Base-by-base conservation (phyloP, 2,329 filamentous ascomycete genomes). In the Fusarium paranaense region DNA sequence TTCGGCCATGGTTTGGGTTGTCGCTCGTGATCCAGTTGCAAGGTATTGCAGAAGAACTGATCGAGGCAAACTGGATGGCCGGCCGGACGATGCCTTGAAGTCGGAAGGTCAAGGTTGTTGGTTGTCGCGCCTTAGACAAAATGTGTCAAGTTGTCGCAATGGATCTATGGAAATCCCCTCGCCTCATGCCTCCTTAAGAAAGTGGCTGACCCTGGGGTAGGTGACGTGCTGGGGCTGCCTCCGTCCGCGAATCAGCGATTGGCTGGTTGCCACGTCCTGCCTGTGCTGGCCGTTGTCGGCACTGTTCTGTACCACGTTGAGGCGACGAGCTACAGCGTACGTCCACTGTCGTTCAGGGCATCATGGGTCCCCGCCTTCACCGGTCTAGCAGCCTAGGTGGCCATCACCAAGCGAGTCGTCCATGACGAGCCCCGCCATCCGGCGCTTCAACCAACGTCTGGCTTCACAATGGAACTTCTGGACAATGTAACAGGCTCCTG, bases 1-100 rank as follows among this genome's bases (percentile, higher is more conserved):
- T 62, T 80, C 77, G 45, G 79, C 73, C 79, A 81, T 81, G 27
- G 66, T 65, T 50, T 50, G 22, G 66, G 62, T 62, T 70, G 62
- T 65, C 62, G 67, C 60, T 63, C 59, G 59, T 62, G 56, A 59
- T 66, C 64, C 50, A 69, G 52, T 16, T 37, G 57, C 30, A 40
- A 40, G 38, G 4, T 45, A 8, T 52, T 54, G 33, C 47, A 37
- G 33, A 32, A 70, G 35, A 66, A 33, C 42, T 35, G 52, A 33
- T 62, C 30, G 32, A 62, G 59, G 63, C 54, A 56, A 38, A 54
- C 38, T 38, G 45, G 22, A 30, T 66, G 62, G 47, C 56, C 58
- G 64, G 30, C 61, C 32, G 33, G 52, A 57, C 58, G 62, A 59
- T 61, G 20, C 67, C 70, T 65, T 62, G 70, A 66, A 71, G 38